phyloP scores from a whole-genome alignment of 2,329 filamentous ascomycete species.

The Nothomitra cinnamomea region DNA sequence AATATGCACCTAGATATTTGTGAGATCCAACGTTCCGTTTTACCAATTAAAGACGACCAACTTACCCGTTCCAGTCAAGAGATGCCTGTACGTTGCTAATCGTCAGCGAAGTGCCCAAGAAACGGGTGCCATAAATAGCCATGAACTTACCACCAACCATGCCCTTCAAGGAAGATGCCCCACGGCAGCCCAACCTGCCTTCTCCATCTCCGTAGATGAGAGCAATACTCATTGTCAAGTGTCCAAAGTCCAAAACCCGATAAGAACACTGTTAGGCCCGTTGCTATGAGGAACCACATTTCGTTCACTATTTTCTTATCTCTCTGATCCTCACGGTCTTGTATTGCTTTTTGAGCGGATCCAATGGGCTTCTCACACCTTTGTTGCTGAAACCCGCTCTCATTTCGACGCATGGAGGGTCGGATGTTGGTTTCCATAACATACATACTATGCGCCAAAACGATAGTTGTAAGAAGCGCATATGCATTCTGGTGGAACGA shows the following conservation, averaged over 20 bases:
- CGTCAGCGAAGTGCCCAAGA: background rate
- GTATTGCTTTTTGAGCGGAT: slow-evolving; percentile 16
- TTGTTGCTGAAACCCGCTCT: slow-evolving; percentile 21
- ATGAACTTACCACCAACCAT: slow-evolving; percentile 48
- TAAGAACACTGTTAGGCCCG: slow-evolving; percentile 54
- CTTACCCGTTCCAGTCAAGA: slow-evolving; percentile 54
- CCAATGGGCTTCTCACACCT: slow-evolving; percentile 9
- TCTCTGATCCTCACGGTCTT: slow-evolving; percentile 33
- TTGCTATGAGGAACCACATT: slow-evolving; percentile 61
- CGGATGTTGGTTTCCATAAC: slow-evolving; percentile 55
- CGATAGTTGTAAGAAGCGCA: slow-evolving; percentile 49
- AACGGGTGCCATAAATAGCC: background rate
- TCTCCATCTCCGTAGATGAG: slow-evolving; percentile 45
- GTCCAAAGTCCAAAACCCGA: slow-evolving; percentile 64
- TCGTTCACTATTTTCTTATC: slow-evolving; percentile 40
- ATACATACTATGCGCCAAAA: slow-evolving; percentile 58
- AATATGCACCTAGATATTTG: slow-evolving; percentile 43
- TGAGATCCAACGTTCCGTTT: background rate
- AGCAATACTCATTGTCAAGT: slow-evolving; percentile 62
- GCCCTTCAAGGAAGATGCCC: slow-evolving; percentile 58
- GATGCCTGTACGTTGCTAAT: slow-evolving; percentile 9
- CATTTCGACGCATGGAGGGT: slow-evolving; percentile 35
- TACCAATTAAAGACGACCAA: background rate
- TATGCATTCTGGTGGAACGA: slow-evolving; percentile 71
- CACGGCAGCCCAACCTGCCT: slow-evolving; percentile 57